Evolutionary conservation across 1,284 basidiomycete species (phyloP), one percentile per base, ranked within the genome.

Genomic region (Amylostereum areolatum): DNA sequence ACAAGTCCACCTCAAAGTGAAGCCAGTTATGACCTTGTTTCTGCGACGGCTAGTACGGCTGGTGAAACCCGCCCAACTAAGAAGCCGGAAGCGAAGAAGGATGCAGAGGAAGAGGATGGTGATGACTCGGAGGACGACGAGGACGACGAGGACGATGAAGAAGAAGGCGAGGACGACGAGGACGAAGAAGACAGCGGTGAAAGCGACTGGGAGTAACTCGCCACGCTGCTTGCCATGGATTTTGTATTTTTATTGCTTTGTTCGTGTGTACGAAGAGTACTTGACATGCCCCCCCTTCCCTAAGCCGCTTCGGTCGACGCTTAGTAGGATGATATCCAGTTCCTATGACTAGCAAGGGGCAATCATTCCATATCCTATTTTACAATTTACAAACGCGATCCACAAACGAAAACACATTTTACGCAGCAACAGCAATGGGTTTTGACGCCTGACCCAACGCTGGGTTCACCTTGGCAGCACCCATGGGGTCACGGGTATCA

Each of bases 11-110:
- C 81, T 46, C 74, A 53, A 4, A 85, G 83, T 56, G 84, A 87
- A 50, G 83, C 75, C 18, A 85, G 85, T 55, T 89, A 81, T 60
- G 86, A 89, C 60, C 73, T 89, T 12, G 79, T 89, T 12, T 83
- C 80, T 6, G 77, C 78, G 25, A 67, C 61, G 31, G 62, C 64
- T 12, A 69, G 67, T 55, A 60, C 57, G 30, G 62, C 52, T 42
- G 66, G 60, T 7, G 61, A 62, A 12, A 30, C 59, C 35, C 57
- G 59, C 35, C 58, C 62, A 45, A 59, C 63, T 48, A 47, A 53
- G 37, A 63, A 62, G 32, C 55, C 55, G 10, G 55, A 48, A 3
- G 27, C 53, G 42, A 51, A 51, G 24, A 49, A 42, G 2, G 54
- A 50, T 9, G 52, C 55, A 9, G 49, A 46, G 3, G 55, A 50